A percentile compares a stretch with the other conserved stretches of the same genome.
Evolutionary conservation across 2,329 filamentous ascomycete genomes (phyloP).

Genomic region (Capronia coronata): DNA sequence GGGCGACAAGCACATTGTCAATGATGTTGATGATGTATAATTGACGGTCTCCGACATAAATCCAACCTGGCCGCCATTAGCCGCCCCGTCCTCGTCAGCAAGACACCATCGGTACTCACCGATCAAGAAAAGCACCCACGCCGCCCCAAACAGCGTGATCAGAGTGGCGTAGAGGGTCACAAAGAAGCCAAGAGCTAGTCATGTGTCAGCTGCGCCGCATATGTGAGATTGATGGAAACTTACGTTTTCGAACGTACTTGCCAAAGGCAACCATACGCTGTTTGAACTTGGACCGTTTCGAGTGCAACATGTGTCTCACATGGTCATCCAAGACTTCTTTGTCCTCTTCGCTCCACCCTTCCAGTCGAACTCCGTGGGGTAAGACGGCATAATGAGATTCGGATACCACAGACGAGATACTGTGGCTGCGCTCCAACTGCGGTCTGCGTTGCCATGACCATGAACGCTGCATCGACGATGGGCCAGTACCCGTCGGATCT

Average conservation of each 20-base stretch:
- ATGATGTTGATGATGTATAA: constrained; percentile 64
- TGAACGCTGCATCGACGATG: constrained; percentile 15
- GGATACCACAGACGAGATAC: constrained; percentile 61
- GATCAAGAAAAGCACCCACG: constrained; percentile 87
- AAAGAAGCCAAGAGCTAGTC: constrained; percentile 66
- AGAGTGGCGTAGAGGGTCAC: constrained; percentile 77
- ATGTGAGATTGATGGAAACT: constrained; percentile 32
- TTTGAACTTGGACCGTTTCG: constrained; percentile 70
- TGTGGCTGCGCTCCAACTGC: constrained; percentile 38
- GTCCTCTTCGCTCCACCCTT: constrained; percentile 69
- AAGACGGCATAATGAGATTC: constrained; percentile 72
- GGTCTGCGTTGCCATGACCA: constrained; percentile 24
- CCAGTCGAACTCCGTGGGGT: constrained; percentile 64
- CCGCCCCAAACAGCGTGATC: constrained; percentile 76
- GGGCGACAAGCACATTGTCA: constrained; percentile 63
- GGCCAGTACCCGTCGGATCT: constrained; percentile 2
- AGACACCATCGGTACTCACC: constrained; percentile 40
- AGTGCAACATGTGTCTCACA: constrained; percentile 82
- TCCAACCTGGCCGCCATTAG: constrained; percentile 52
- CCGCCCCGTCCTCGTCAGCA: background rate
- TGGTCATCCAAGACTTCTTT: constrained; percentile 75
- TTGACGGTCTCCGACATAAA: constrained; percentile 69
- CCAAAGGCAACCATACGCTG: constrained; percentile 71
- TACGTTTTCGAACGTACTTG: constrained; percentile 67
- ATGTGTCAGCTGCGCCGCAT: constrained; percentile 2